phyloP scores from a whole-genome alignment of 2,329 filamentous ascomycete genomes.

The Alternaria viburni region DNA sequence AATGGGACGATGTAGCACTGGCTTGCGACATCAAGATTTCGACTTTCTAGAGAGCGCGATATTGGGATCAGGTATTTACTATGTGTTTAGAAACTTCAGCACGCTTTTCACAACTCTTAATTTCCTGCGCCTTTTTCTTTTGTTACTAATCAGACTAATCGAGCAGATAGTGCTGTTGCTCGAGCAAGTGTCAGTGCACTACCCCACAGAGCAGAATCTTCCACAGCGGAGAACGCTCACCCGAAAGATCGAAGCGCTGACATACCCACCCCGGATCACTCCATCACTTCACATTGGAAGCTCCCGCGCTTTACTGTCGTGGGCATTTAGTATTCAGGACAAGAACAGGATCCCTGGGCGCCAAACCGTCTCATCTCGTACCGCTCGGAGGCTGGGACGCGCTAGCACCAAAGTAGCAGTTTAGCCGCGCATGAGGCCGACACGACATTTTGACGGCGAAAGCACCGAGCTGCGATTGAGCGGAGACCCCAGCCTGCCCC shows the following conservation, averaged over 20 bases:
- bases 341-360: constrained; percentile 3
- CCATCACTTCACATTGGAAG: neutral
- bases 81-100: neutral
- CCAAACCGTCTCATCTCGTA: constrained; percentile 2
- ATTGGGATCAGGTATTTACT: neutral
- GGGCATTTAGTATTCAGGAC: neutral
- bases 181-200: neutral
- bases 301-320: neutral
- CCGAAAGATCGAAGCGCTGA: neutral
- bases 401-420: constrained; percentile 5
- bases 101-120: neutral
- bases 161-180: neutral
- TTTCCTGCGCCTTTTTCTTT: neutral
- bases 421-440: constrained; percentile 6
- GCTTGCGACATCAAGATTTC: neutral
- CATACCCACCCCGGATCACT: neutral
- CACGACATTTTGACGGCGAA: constrained; percentile 1
- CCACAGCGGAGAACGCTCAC: neutral
- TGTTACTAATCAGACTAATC: neutral
- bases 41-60: neutral
- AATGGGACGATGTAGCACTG: neutral
- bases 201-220: neutral
- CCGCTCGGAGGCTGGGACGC: neutral
- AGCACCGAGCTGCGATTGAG: constrained; percentile 1
- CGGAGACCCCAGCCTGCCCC: constrained; percentile 9